Evolutionary conservation across 495 filamentous ascomycete genomes (phyloP), one percentile per base, ranked within the genome.

Genomic region (Apiosordaria backusii): DNA sequence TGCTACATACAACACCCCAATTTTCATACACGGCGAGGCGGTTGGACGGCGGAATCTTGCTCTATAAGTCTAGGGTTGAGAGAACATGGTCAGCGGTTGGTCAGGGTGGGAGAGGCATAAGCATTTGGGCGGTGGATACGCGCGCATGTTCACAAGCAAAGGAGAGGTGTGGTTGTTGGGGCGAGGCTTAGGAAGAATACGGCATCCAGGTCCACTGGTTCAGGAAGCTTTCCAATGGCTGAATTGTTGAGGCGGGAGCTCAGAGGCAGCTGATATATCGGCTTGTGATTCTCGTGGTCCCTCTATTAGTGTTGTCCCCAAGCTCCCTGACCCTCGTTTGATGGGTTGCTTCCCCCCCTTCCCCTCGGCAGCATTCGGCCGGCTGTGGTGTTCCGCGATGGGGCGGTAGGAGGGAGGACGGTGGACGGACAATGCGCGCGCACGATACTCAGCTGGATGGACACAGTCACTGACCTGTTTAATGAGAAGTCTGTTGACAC

Each of bases 11-110:
- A 71, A 74, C 55, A 69, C 71, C 63, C 64, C 65, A 66, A 67
- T 65, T 77, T 77, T 83, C 76, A 77, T 82, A 82, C 79, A 80
- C 72, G 75, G 72, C 71, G 71, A 65, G 72, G 68, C 75, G 81
- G 76, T 75, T 75, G 70, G 73, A 72, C 70, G 70, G 45, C 35
- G 69, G 58, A 63, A 59, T 35, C 66, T 62, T 70, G 64, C 66
- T 75, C 71, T 76, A 76, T 76, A 74, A 53, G 52, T 67, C 68
- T 70, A 62, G 35, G 19, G 52, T 23, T 16, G 57, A 27, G 59
- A 13, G 4, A n/a, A 18, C 53, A 26, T 24, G 52, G 65, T 70
- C 61, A 70, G 68, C 68, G 22, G 21, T 55, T 25, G 57, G 52
- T 4, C 19, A 24, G 50, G 21, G 22, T 52, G 45, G 29, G 15